Conservation (phyloP, 805 yeast genomes). For the Naumovozyma baii region DNA sequence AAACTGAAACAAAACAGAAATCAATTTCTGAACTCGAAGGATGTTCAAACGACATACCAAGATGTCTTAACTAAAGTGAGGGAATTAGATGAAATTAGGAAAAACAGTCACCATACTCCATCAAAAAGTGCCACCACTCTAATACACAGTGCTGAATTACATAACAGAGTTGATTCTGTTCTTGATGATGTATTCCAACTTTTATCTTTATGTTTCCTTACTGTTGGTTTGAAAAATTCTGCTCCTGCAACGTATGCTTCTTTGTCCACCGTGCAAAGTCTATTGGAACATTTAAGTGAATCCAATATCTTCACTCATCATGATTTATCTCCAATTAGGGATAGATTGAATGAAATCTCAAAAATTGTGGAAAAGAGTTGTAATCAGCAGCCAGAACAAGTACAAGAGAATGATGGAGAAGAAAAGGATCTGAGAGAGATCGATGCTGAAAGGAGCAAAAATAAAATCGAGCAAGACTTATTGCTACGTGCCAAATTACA, state of each 20-base stretch:
- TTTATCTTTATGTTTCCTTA: conserved; percentile 73
- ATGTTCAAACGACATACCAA: conserved; percentile 51
- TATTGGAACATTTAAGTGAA: conserved; percentile 74
- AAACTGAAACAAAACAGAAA: conserved; percentile 52
- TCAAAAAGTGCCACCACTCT: conserved; percentile 19
- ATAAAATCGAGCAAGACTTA: conserved; percentile 47
- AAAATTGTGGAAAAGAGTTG: conserved; percentile 43
- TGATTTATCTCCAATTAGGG: conserved; percentile 70
- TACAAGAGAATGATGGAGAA: conserved; percentile 8
- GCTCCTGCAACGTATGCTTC: conserved; percentile 95
- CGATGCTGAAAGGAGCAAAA: conserved; percentile 28
- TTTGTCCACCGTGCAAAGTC: conserved; percentile 71
- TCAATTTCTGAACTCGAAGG: conserved; percentile 57
- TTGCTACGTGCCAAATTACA: conserved; percentile 57
- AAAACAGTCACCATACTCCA: conserved; percentile 25
- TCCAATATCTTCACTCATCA: conserved; percentile 73
- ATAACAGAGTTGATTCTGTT: conserved; percentile 54
- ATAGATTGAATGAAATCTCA: conserved; percentile 61
- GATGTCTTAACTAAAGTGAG: conserved; percentile 46
- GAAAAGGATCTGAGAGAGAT: conserved; percentile 13
- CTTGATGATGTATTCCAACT: conserved; percentile 87
- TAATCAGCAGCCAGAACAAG: conserved; percentile 6
- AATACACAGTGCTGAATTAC: conserved; percentile 22
- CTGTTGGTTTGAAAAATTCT: conserved; percentile 81
- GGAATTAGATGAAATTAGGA: conserved; percentile 44